These are phyloP conservation scores for Pneumocystis murina DNA, from an alignment of 1,139 yeast species.

Conservation along the genomic window DNA sequence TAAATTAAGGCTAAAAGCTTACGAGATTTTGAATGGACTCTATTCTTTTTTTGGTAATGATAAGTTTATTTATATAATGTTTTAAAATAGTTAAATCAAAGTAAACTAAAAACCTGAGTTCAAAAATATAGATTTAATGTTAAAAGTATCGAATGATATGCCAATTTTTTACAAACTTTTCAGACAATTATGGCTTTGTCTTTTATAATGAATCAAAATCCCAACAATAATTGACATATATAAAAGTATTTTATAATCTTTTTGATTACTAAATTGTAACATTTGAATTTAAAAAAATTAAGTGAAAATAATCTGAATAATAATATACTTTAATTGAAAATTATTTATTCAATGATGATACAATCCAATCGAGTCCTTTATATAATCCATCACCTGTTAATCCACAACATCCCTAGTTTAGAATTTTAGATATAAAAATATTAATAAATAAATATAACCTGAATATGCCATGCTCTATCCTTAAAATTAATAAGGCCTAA, in stretches of 20 bases:
- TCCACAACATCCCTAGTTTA: slow-evolving; percentile 37
- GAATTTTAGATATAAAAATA: neutral
- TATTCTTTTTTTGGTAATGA: no score
- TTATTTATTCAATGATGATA: slow-evolving; percentile 18
- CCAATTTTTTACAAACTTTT: neutral
- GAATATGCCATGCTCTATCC: slow-evolving; percentile 92
- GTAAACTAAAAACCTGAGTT: neutral
- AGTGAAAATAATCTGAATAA: neutral
- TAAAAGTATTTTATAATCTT: neutral
- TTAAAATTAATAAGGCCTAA: slow-evolving; percentile 82
- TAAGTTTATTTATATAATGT: no score
- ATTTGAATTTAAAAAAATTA: neutral
- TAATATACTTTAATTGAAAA: neutral
- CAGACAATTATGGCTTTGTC: no score
- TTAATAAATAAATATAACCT: slow-evolving; percentile 38
- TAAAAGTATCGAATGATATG: neutral
- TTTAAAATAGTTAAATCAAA: no score
- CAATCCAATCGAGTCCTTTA: slow-evolving; percentile 91
- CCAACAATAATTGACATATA: neutral
- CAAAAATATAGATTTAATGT: no score
- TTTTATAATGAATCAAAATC: neutral
- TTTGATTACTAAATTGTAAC: neutral
- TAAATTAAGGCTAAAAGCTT: neutral
- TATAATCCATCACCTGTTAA: slow-evolving; percentile 81
- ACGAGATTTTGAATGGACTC: no score